These are phyloP conservation scores for Sisymbrium altissimum DNA, from an alignment of 345 rosid genomes.

Conservation along the genomic window DNA sequence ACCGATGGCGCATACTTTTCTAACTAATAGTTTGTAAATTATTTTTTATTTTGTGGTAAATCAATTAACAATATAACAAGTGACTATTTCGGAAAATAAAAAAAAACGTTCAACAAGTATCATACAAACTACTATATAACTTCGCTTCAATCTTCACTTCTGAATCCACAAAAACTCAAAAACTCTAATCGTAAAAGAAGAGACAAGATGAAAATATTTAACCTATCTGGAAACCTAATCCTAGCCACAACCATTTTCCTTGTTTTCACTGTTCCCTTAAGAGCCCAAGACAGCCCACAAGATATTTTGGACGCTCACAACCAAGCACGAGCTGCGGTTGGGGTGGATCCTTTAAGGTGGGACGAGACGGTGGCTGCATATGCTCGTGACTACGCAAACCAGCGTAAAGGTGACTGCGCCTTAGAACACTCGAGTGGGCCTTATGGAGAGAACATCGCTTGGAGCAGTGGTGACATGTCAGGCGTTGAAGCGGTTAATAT, in stretches of 20 bases:
- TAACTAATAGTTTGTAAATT: too few relatives aligned
- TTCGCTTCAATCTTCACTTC: background rate
- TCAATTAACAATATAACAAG: conserved; percentile 12
- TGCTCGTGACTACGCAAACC: conserved; percentile 40
- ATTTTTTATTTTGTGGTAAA: too few relatives aligned
- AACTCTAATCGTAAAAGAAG: background rate
- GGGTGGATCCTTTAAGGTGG: conserved; percentile 48
- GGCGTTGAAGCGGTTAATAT: conserved; percentile 43
- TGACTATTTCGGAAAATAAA: background rate
- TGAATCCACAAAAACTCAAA: background rate
- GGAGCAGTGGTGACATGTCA: conserved; percentile 37
- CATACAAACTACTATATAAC: conserved; percentile 23
- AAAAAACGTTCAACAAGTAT: conserved; percentile 5
- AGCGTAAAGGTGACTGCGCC: conserved; percentile 38
- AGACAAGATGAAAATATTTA: conserved; percentile 17
- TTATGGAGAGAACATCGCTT: conserved; percentile 61
- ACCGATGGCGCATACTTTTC: too few relatives aligned
- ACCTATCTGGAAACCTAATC: conserved; percentile 14
- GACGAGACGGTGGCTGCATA: conserved; percentile 41
- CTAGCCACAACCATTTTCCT: conserved; percentile 16
- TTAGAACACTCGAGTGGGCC: conserved; percentile 45
- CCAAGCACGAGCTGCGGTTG: conserved; percentile 42
- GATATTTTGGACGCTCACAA: conserved; percentile 52
- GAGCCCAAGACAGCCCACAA: conserved; percentile 41
- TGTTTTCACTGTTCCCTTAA: conserved; percentile 4